A percentile compares a stretch with the other conserved stretches of the same genome.
Evolutionary conservation across 179 eudicot species (phyloP).

Genomic region (Spergularia azorica): DNA sequence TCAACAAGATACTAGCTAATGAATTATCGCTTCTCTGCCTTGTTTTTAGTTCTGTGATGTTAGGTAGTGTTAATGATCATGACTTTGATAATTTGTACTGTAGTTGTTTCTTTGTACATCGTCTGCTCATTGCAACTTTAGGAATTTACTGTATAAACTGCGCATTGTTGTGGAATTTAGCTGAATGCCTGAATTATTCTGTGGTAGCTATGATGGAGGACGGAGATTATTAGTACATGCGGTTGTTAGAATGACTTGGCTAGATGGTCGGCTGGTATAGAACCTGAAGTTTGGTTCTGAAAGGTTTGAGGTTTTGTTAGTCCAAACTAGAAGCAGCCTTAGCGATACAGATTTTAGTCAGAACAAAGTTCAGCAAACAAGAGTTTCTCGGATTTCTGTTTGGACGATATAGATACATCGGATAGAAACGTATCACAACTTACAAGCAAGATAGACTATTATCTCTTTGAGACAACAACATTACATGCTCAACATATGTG

Average conservation of each 20-base stretch:
- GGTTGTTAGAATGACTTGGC: background rate
- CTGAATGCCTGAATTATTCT: background rate
- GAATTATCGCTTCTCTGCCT: background rate
- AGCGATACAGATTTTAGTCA: too few relatives aligned
- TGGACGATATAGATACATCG: too few relatives aligned
- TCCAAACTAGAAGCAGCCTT: background rate
- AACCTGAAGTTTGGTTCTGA: background rate
- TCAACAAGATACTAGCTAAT: background rate
- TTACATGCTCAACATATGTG: background rate
- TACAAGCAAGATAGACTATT: too few relatives aligned
- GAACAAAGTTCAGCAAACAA: too few relatives aligned
- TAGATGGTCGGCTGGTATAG: background rate
- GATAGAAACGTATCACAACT: too few relatives aligned
- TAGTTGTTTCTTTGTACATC: background rate
- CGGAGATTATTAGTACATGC: background rate
- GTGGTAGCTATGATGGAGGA: background rate
- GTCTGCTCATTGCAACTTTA: background rate
- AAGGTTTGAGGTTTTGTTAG: background rate
- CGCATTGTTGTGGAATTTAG: conserved; percentile 6
- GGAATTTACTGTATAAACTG: background rate
- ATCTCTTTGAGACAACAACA: background rate
- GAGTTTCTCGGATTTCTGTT: too few relatives aligned
- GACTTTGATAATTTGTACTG: too few relatives aligned
- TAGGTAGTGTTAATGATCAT: too few relatives aligned
- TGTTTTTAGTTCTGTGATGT: too few relatives aligned